These are phyloP conservation scores for Paspalum vaginatum DNA, from an alignment of 176 grass and related monocot species.

Conservation along the genomic window DNA sequence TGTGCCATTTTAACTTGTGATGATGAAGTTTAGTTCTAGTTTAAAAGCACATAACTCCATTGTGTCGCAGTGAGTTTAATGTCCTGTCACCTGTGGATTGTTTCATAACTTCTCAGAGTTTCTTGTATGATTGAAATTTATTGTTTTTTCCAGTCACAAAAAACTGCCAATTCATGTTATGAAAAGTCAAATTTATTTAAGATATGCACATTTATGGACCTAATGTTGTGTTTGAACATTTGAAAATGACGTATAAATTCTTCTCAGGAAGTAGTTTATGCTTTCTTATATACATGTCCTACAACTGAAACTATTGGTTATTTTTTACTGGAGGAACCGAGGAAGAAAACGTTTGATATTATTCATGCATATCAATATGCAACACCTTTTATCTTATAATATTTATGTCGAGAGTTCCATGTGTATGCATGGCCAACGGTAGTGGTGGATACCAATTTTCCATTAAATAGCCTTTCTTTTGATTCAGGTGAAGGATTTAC, in stretches of 20 bases:
- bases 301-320: background rate
- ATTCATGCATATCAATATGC: conserved; percentile 8
- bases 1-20: background rate
- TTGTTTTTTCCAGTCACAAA: background rate
- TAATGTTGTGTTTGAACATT: background rate
- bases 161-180: background rate
- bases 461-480: conserved; percentile 33
- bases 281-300: background rate
- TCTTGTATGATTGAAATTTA: background rate
- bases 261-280: background rate
- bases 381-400: conserved; percentile 20
- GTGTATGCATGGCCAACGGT: background rate
- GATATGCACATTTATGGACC: background rate
- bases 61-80: background rate
- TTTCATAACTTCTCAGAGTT: background rate
- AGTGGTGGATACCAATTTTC: background rate
- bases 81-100: background rate
- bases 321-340: background rate
- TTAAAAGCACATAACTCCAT: conserved; percentile 3
- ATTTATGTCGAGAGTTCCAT: background rate
- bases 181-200: background rate
- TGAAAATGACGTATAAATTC: background rate
- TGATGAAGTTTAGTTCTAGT: conserved; percentile 17
- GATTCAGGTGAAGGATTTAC: conserved; percentile 80
- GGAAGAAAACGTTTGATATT: background rate